Conservation (phyloP, 805 yeast species). For the Candida bentonensis region DNA sequence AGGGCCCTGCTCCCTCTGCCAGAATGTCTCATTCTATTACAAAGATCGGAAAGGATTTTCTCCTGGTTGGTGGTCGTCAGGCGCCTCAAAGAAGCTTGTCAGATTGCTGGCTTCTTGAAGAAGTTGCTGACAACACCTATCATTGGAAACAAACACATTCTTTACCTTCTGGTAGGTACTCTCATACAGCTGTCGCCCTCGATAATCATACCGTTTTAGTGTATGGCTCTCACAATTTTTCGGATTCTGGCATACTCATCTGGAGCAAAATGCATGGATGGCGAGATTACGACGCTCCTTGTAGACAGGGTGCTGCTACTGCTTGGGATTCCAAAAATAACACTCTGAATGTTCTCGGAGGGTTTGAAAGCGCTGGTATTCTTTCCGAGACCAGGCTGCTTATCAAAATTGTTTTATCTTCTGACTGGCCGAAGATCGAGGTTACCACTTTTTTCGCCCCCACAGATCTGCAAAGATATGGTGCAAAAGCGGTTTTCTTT, state of each 20-base stretch:
- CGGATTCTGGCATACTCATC: conserved; percentile 7
- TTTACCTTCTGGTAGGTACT: conserved; percentile 33
- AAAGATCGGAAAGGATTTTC: conserved; percentile 15
- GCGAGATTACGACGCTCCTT: conserved; percentile 8
- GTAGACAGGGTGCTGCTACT: conserved; percentile 26
- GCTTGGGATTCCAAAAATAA: conserved; percentile 16
- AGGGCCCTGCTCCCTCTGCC: conserved; percentile 16
- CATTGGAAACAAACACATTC: conserved; percentile 29
- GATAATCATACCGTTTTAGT: conserved; percentile 25
- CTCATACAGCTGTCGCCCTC: conserved; percentile 33
- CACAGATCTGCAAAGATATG: conserved; percentile 22
- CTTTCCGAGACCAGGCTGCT: neutral
- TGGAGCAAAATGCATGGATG: conserved; percentile 12
- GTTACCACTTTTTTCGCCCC: conserved; percentile 15
- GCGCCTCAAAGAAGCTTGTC: conserved; percentile 36
- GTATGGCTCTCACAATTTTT: conserved; percentile 33
- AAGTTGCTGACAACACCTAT: conserved; percentile 3
- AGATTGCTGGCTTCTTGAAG: conserved; percentile 30
- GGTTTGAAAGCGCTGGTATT: conserved; percentile 5
- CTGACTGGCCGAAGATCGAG: neutral
- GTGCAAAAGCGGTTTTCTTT: conserved; percentile 27
- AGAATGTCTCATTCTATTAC: conserved; percentile 50
- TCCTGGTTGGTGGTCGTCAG: conserved; percentile 55
- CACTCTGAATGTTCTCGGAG: conserved; percentile 31
- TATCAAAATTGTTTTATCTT: neutral